Percentiles rank a stretch among this genome's conserved stretches.
Conservation (phyloP, 2,329 filamentous ascomycete genomes). For the Pseudogymnoascus sp. region DNA sequence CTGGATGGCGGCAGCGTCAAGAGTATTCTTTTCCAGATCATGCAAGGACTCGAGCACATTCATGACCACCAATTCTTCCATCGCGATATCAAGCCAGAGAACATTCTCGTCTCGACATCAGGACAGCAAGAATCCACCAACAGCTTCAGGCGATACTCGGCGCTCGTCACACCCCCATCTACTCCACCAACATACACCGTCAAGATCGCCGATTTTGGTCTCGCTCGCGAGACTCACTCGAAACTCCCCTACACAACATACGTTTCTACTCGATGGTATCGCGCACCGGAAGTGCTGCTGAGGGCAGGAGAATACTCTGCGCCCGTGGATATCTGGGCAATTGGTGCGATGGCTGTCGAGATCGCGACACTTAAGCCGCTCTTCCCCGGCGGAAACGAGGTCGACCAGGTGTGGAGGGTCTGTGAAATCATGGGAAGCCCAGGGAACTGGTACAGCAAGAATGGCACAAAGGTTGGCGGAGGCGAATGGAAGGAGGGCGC, state of each 20-base stretch:
- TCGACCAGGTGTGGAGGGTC: conserved; percentile 97
- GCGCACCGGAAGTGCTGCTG: conserved; percentile 85
- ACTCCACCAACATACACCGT: conserved; percentile 91
- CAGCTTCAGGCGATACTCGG: conserved; percentile 86
- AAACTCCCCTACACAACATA: conserved; percentile 97
- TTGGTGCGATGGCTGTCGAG: conserved; percentile 97
- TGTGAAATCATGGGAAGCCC: conserved; percentile 99
- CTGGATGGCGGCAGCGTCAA: conserved; percentile 89
- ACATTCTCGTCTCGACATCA: conserved; percentile 92
- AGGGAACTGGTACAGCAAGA: conserved; percentile 95
- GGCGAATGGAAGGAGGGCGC: conserved; percentile 97
- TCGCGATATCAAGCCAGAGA: conserved; percentile 97
- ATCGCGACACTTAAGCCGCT: conserved; percentile 93
- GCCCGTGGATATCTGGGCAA: conserved; percentile 96
- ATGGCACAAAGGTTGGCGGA: conserved; percentile 76
- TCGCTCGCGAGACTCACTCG: conserved; percentile 95
- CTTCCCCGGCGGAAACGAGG: conserved; percentile 95
- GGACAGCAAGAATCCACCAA: conserved; percentile 67
- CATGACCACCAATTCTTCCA: conserved; percentile 97
- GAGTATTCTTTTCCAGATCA: conserved; percentile 95
- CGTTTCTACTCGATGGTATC: conserved; percentile 93
- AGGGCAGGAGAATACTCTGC: conserved; percentile 95
- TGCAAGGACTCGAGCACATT: conserved; percentile 93
- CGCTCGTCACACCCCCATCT: conserved; percentile 86
- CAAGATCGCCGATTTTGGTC: conserved; percentile 96